phyloP scores from a whole-genome alignment of 73 alveolate genomes.

The Blepharisma japonicum region DNA sequence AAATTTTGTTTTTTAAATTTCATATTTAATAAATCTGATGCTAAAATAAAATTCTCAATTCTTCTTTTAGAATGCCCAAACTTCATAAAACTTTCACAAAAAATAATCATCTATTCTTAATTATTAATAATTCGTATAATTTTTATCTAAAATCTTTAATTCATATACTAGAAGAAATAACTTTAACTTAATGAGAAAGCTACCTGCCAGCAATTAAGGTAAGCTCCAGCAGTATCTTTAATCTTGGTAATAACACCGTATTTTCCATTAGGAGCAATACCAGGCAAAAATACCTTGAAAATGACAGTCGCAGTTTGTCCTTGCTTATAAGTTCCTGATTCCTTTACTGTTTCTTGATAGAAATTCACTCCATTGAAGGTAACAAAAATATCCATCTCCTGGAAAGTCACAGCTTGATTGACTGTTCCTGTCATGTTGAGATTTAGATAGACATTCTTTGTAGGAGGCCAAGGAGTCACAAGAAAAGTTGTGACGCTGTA shows the following conservation, averaged over 20 bases:
- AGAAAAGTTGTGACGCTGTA: background rate
- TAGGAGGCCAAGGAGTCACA: constrained; percentile 31
- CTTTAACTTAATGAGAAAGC: background rate
- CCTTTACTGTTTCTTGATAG: background rate
- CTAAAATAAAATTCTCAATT: too few species aligned
- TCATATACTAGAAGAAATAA: too few species aligned
- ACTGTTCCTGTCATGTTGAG: constrained; percentile 14
- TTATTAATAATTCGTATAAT: too few species aligned
- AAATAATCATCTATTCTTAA: too few species aligned
- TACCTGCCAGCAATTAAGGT: background rate
- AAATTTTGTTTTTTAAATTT: too few species aligned
- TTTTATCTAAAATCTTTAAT: too few species aligned
- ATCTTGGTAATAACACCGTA: background rate
- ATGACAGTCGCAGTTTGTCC: background rate
- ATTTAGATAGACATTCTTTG: background rate
- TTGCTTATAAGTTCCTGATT: background rate
- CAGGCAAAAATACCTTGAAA: background rate
- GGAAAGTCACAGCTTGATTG: background rate
- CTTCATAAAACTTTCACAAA: too few species aligned
- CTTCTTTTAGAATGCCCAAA: too few species aligned
- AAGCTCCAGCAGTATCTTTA: background rate
- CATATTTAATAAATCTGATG: too few species aligned
- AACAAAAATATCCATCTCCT: background rate
- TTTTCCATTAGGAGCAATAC: background rate
- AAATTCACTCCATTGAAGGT: background rate